A percentile compares a stretch with the other conserved stretches of the same genome.
Evolutionary conservation across 352 stramenopile genomes (phyloP).

Genomic region (Phytophthora pinifolia): DNA sequence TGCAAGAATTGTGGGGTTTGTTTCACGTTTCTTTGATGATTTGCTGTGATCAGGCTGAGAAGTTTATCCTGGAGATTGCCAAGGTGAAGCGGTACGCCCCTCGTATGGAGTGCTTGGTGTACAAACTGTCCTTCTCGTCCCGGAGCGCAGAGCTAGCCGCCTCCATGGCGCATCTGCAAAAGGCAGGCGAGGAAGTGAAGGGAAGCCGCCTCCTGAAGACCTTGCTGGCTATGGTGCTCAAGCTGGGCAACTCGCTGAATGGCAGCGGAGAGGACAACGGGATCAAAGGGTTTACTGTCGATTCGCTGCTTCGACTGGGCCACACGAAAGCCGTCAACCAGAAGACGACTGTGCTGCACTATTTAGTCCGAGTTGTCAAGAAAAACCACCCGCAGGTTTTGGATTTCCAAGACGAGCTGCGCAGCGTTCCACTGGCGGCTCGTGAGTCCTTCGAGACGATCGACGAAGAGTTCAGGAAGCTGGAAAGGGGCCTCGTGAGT

Average conservation of each 20-base stretch:
- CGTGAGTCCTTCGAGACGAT: constrained; percentile 76
- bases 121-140: constrained; percentile 70
- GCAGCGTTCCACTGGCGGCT: constrained; percentile 81
- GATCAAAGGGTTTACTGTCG: constrained; percentile 95
- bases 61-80: constrained; percentile 88
- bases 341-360: constrained; percentile 98
- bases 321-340: constrained; percentile 97
- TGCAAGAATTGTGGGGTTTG: background rate
- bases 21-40: constrained; percentile 13
- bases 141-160: constrained; percentile 80
- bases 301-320: constrained; percentile 91
- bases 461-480: constrained; percentile 59
- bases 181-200: constrained; percentile 94
- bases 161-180: constrained; percentile 83
- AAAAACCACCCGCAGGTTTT: constrained; percentile 93
- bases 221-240: constrained; percentile 96
- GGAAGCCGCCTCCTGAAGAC: constrained; percentile 92
- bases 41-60: constrained; percentile 50
- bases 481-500: constrained; percentile 51
- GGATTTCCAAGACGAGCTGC: constrained; percentile 91
- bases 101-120: constrained; percentile 82
- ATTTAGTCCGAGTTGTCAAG: constrained; percentile 95
- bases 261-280: constrained; percentile 84
- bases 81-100: constrained; percentile 70
- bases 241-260: constrained; percentile 97